Conservation (phyloP, 1,139 yeast species). For the Scheffersomyces lignicola region DNA sequence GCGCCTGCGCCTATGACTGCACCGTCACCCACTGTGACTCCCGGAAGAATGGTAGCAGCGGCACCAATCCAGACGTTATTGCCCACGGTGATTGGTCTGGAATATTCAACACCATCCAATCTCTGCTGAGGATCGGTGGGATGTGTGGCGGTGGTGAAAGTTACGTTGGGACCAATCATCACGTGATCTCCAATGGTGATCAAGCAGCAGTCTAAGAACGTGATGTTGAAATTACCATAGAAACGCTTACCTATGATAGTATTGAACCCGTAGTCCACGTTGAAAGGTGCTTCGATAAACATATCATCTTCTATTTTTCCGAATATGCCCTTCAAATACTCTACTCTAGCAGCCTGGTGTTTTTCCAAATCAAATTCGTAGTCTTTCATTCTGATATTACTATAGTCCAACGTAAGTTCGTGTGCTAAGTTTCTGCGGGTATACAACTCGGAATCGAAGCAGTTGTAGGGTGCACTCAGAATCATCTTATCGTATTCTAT, state of each 20-base stretch:
- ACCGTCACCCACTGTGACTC: slow-evolving; percentile 61
- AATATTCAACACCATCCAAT: slow-evolving; percentile 45
- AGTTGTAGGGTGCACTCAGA: slow-evolving; percentile 18
- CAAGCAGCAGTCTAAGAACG: slow-evolving; percentile 57
- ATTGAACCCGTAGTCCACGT: slow-evolving; percentile 57
- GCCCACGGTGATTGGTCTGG: slow-evolving; percentile 55
- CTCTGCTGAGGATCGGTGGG: slow-evolving; percentile 52
- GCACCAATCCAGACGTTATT: slow-evolving; percentile 67
- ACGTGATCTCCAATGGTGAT: slow-evolving; percentile 59
- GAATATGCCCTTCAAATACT: slow-evolving; percentile 34
- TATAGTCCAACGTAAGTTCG: slow-evolving; percentile 32
- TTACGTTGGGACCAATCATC: slow-evolving; percentile 62
- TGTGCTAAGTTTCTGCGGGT: slow-evolving; percentile 11
- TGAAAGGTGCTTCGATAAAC: slow-evolving; percentile 51
- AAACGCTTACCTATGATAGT: slow-evolving; percentile 45
- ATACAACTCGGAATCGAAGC: slow-evolving; percentile 11
- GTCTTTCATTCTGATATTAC: slow-evolving; percentile 38
- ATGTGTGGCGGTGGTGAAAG: slow-evolving; percentile 57
- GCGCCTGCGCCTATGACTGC: slow-evolving; percentile 65
- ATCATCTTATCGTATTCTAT: slow-evolving; percentile 30
- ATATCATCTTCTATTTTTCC: slow-evolving; percentile 38
- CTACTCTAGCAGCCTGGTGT: slow-evolving; percentile 30
- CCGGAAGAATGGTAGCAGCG: slow-evolving; percentile 54
- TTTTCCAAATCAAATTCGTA: slow-evolving; percentile 20
- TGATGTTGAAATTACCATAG: slow-evolving; percentile 54